These are phyloP conservation scores for Alisma plantagoaquatica DNA, from an alignment of 106 monocot species.

Conservation along the genomic window DNA sequence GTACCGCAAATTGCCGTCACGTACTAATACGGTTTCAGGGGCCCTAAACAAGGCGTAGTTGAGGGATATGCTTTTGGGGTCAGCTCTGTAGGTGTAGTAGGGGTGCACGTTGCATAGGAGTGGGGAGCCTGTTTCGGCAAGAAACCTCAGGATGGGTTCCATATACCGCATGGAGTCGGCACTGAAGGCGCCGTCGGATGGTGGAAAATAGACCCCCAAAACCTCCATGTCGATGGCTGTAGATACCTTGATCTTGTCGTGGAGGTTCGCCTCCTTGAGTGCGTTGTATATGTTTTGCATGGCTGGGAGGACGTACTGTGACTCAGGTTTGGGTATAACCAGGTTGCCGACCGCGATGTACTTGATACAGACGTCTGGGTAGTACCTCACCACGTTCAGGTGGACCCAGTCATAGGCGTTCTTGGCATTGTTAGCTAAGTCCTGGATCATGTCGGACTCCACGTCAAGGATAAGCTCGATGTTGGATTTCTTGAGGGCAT, in stretches of 20 bases:
- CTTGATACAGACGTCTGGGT: slow-evolving; percentile 1
- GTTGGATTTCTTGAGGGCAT: slow-evolving; percentile 10
- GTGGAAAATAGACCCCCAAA: slow-evolving; percentile 10
- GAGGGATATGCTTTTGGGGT: too few relatives aligned
- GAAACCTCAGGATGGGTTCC: slow-evolving; percentile 3
- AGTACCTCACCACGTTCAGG: slow-evolving; percentile 8
- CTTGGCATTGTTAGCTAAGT: neutral
- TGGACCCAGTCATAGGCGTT: slow-evolving; percentile 12
- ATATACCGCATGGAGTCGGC: neutral
- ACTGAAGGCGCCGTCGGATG: slow-evolving; percentile 5
- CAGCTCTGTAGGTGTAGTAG: too few relatives aligned
- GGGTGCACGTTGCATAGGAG: too few relatives aligned
- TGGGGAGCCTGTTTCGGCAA: slow-evolving; percentile 2
- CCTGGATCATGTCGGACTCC: neutral
- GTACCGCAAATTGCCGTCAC: too few relatives aligned
- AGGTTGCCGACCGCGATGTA: slow-evolving; percentile 24
- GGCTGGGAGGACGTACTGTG: slow-evolving; percentile 10
- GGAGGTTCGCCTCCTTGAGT: slow-evolving; percentile 1
- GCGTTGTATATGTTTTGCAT: slow-evolving; percentile 18
- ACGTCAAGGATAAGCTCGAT: slow-evolving; percentile 13
- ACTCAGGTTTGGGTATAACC: slow-evolving; percentile 5
- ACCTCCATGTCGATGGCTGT: slow-evolving; percentile 5
- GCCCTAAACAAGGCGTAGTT: too few relatives aligned
- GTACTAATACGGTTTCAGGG: neutral
- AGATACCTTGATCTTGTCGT: slow-evolving; percentile 11